Base-by-base conservation (phyloP, 768 basidiomycete genomes). In the Termitomyces sp. region DNA sequence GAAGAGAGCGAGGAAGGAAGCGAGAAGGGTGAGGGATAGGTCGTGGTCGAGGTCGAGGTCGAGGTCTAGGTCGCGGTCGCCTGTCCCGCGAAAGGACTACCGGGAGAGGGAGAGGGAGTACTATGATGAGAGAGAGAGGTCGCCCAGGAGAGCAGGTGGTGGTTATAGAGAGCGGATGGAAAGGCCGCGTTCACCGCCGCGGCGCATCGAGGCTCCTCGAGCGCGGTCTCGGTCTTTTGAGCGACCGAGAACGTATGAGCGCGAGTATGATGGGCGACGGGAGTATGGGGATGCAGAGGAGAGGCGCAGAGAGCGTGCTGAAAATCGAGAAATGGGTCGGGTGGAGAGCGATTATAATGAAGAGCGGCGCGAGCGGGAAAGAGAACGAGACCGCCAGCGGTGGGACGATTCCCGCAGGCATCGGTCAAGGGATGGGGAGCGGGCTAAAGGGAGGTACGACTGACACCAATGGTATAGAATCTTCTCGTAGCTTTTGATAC, bases 381-480 rank as follows among this genome's bases (percentile, higher is more conserved):
- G 81, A 44, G 76, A 73, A 58, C 68, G 75, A 42, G 79, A 82
- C 59, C 72, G 85, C 24, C 74, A 75, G 62, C 67, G 80, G 44
- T 85, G 85, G 85, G 79, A 82, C 6, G 29, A 78, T 61, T 59
- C 72, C 12, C 46, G 55, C 24, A 53, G 56, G 10, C 48, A 59
- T 39, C 46, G 37, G 39, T 44, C 43, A 18, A 22, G 29, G 24
- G 31, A 34, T 2, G 37, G 51, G n/a, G 44, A 46, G 32, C 4
- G 53, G 22, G 34, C 32, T 16, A 42, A 59, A 55, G 53, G 27
- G 29, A 49, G 47, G 27, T 52, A 50, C 18, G 39, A 46, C 26
- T 52, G 41, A 44, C 8, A 3, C 16, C 4, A 7, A 14, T 27
- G 3, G 16, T 7, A 24, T 10, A 6, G 13, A 9, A 7, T n/a